A percentile compares a stretch with the other conserved stretches of the same genome.
These are phyloP conservation scores for Sistotremastrum niveocremeum DNA, from an alignment of 768 basidiomycete species.

Conservation along the genomic window DNA sequence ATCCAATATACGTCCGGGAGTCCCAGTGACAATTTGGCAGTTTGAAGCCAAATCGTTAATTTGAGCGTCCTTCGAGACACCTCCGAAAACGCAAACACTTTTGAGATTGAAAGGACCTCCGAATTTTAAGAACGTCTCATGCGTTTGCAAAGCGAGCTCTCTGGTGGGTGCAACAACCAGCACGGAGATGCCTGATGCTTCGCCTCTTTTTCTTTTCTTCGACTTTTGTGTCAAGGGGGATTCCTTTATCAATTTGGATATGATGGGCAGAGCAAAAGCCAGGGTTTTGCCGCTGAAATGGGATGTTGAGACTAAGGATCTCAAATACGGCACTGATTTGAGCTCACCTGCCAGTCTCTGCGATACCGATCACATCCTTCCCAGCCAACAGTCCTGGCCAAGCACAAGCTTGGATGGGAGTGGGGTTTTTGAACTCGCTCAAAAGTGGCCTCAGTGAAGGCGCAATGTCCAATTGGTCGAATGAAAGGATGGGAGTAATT, in stretches of 20 bases:
- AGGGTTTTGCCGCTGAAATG: conserved; percentile 78
- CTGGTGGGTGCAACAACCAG: conserved; percentile 90
- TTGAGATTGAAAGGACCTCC: conserved; percentile 63
- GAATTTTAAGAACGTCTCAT: conserved; percentile 63
- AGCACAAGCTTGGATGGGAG: conserved; percentile 89
- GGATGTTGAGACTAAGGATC: conserved; percentile 1
- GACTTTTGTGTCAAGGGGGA: conserved; percentile 11
- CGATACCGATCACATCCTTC: conserved; percentile 87
- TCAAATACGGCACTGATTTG: background rate
- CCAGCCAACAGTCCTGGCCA: conserved; percentile 82
- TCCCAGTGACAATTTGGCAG: conserved; percentile 75
- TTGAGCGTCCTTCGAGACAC: conserved; percentile 84
- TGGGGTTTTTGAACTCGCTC: conserved; percentile 67
- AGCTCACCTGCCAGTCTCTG: conserved; percentile 79
- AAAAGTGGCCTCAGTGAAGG: conserved; percentile 49
- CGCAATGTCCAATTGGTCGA: conserved; percentile 61
- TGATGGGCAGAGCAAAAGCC: conserved; percentile 87
- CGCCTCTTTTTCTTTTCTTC: conserved; percentile 17
- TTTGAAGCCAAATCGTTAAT: conserved; percentile 37
- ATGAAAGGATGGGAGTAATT: conserved; percentile 57
- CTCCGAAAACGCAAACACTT: conserved; percentile 86
- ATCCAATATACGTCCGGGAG: conserved; percentile 88
- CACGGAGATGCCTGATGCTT: conserved; percentile 36
- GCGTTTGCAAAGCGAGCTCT: conserved; percentile 92
- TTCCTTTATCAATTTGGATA: conserved; percentile 45